These are phyloP conservation scores for Straminergon stramineum DNA, from an alignment of 225 moss, liverwort and hornwort genomes.

Conservation along the genomic window DNA sequence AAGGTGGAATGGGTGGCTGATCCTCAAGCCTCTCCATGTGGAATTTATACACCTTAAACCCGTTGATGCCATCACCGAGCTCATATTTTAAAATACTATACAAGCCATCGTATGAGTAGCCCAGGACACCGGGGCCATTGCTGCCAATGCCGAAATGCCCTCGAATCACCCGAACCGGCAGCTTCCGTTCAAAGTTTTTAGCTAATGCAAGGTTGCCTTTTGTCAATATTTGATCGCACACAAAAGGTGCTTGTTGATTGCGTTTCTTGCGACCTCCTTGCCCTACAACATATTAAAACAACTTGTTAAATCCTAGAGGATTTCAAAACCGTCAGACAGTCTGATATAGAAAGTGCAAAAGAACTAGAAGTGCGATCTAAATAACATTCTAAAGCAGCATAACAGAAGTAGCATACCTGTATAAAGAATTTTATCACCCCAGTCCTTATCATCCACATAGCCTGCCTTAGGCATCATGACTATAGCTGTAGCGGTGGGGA, in stretches of 20 bases:
- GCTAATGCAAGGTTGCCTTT: constrained; percentile 46
- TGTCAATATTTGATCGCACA: constrained; percentile 20
- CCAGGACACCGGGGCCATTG: constrained; percentile 4
- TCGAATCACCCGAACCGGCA: constrained; percentile 46
- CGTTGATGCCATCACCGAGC: constrained; percentile 12
- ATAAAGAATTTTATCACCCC: constrained; percentile 23
- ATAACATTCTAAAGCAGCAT: neutral
- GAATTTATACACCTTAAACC: constrained; percentile 25
- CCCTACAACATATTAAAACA: constrained; percentile 8
- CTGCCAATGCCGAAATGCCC: constrained; percentile 6
- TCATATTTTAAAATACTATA: constrained; percentile 9
- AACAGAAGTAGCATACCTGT: constrained; percentile 15
- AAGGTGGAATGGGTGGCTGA: constrained; percentile 35
- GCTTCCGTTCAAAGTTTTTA: constrained; percentile 20
- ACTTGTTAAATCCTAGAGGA: neutral
- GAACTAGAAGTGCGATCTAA: neutral
- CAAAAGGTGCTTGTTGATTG: constrained; percentile 31
- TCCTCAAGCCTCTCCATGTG: constrained; percentile 21
- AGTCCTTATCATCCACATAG: constrained; percentile 39
- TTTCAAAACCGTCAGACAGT: neutral
- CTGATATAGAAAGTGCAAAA: neutral
- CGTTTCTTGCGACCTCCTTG: constrained; percentile 48
- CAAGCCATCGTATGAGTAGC: constrained; percentile 46
- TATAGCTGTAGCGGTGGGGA: constrained; percentile 42
- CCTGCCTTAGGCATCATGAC: constrained; percentile 39